Base-by-base conservation (phyloP, 192 early-diverging fungal genomes). In the Coemansia reversa region DNA sequence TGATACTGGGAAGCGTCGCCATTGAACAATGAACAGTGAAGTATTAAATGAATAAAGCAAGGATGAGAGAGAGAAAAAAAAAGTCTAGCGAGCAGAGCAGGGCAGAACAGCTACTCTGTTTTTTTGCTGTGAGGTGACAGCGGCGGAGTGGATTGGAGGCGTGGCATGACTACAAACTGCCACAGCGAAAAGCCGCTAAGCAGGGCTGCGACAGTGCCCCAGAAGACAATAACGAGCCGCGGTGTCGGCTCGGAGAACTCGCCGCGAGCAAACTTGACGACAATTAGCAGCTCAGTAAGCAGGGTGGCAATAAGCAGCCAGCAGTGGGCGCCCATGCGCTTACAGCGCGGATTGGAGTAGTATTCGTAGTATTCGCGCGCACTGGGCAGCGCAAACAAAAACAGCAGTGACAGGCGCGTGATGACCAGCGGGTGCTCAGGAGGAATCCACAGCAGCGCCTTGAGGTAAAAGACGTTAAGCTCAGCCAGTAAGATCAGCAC, bases 381-480 rank as follows among this genome's bases (percentile, higher is more conserved):
- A 35, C 89, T 93, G 20, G 96, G 94, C 60, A 95, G 75, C 23
- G 88, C 88, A 83, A 94, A 90, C 58, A 96, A 84, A 67, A 95
- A 95, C 63, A 93, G 83, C 30, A 91, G 79, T 23, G 89, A 79
- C 54, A 95, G 79, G 14, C 96, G 87, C 30, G 80, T 82, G 8
- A 89, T 84, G 55, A 95, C 94, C 57, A 96, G 68, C 42, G 82
- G 82, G 79, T 96, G 91, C 62, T 91, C 88, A 16, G 93, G 89
- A 22, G 96, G 93, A 25, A 96, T 70, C 94, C 94, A 98, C 30
- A 96, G 77, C 23, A 98, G 86, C 55, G 88, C 90, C 81, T 98
- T 98, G 35, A 98, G 81, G 58, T 96, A 98, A 68, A 98, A 98
- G 30, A 90, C 91, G 63, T 98, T 96, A 32, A 98, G 75, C 69